Conservation (phyloP, 768 basidiomycete species). For the Sistotremastrum niveocremeum region DNA sequence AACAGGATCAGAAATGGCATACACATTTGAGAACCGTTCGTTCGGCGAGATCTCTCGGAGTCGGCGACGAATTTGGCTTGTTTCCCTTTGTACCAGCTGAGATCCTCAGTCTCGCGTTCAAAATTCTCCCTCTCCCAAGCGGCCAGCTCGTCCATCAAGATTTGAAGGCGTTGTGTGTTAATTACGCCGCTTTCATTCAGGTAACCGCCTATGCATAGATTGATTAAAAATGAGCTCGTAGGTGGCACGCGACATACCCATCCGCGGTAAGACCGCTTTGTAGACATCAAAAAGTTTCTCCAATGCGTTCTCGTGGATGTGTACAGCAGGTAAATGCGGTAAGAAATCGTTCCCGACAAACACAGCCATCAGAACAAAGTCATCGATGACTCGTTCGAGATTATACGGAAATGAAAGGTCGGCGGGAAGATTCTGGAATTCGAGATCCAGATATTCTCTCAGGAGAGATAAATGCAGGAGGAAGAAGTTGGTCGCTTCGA, state of each 20-base stretch:
- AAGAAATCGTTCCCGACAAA: slow-evolving; percentile 98
- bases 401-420: slow-evolving; percentile 68
- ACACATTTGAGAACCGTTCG: slow-evolving; percentile 3
- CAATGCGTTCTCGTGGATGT: slow-evolving; percentile 94
- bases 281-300: slow-evolving; percentile 92
- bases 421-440: slow-evolving; percentile 66
- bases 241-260: slow-evolving; percentile 29
- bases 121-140: slow-evolving; percentile 83
- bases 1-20: neutral
- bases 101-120: slow-evolving; percentile 80
- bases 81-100: slow-evolving; percentile 92
- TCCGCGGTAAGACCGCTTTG: slow-evolving; percentile 75
- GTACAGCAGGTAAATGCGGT: slow-evolving; percentile 89
- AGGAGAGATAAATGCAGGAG: slow-evolving; percentile 87
- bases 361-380: slow-evolving; percentile 92
- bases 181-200: slow-evolving; percentile 84
- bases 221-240: neutral
- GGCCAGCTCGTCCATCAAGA: slow-evolving; percentile 80
- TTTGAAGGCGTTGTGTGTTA: slow-evolving; percentile 64
- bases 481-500: slow-evolving; percentile 85
- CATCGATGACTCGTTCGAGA: slow-evolving; percentile 92
- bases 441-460: slow-evolving; percentile 94
- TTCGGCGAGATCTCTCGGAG: slow-evolving; percentile 26
- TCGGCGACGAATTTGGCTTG: slow-evolving; percentile 60
- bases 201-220: slow-evolving; percentile 58